Evolutionary conservation across 345 rosid species (phyloP).

Genomic region (Populus simonii): DNA sequence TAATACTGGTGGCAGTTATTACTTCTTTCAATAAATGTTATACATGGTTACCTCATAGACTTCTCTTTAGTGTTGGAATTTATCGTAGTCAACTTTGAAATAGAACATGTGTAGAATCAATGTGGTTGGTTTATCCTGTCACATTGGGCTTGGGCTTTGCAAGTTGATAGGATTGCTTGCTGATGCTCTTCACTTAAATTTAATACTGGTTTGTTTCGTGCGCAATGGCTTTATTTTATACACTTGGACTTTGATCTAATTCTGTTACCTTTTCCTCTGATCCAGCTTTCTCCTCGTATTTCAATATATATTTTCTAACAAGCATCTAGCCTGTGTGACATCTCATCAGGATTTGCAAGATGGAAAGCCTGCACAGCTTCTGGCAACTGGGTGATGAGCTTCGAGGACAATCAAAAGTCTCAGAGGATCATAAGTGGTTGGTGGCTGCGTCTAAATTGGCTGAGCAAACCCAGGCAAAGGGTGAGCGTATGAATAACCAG

Average conservation of each 20-base stretch:
- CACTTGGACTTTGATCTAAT: not conserved
- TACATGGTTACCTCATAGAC: not conserved
- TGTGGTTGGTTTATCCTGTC: not conserved
- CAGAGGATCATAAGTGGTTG: slow-evolving; percentile 88
- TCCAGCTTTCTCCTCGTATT: not conserved
- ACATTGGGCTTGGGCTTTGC: not conserved
- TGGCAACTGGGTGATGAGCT: slow-evolving; percentile 98
- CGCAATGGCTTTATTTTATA: not conserved
- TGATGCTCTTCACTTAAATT: not conserved
- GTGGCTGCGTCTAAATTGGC: slow-evolving; percentile 86
- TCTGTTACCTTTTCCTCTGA: not conserved
- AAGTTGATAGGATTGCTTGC: not conserved
- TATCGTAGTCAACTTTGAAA: not conserved
- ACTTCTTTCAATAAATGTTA: not conserved
- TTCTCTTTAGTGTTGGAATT: not conserved
- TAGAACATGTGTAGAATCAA: not conserved
- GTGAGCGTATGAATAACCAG: slow-evolving; percentile 83
- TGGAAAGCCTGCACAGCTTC: slow-evolving; percentile 63
- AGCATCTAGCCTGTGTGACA: slow-evolving; percentile 5
- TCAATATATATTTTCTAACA: not conserved
- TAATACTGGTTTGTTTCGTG: not conserved
- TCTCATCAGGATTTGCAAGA: slow-evolving; percentile 35
- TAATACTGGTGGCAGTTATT: not conserved
- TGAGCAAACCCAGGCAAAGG: slow-evolving; percentile 75
- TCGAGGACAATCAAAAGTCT: slow-evolving; percentile 74